These are phyloP conservation scores for Dipodascus albidus DNA, from an alignment of 805 yeast species.

Conservation along the genomic window DNA sequence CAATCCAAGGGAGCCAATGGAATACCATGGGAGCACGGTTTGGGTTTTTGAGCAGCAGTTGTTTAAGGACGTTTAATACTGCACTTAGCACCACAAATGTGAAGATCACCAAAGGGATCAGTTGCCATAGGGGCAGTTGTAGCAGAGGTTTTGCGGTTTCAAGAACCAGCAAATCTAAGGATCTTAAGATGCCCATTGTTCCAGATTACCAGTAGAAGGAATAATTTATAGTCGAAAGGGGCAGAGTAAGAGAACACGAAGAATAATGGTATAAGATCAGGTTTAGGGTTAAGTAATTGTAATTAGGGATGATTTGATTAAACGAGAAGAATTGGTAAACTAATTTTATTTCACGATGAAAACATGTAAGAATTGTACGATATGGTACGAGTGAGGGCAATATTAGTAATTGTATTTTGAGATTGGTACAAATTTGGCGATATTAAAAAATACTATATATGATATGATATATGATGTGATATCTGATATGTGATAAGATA, in stretches of 20 bases:
- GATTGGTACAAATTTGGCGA: too few species aligned
- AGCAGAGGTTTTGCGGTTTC: not conserved
- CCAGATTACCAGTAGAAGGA: not conserved
- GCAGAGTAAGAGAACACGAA: not conserved
- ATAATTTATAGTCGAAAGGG: not conserved
- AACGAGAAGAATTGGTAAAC: too few species aligned
- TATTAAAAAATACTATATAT: too few species aligned
- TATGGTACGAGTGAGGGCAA: too few species aligned
- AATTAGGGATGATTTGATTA: not conserved
- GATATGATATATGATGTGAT: too few species aligned
- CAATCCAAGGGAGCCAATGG: conserved; percentile 92
- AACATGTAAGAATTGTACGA: too few species aligned
- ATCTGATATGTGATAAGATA: too few species aligned
- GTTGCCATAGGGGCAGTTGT: conserved; percentile 13
- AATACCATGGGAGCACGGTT: conserved; percentile 87
- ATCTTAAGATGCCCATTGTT: not conserved
- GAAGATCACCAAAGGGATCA: conserved; percentile 17
- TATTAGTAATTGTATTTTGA: too few species aligned
- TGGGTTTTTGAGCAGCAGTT: conserved; percentile 25
- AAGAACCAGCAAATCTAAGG: not conserved
- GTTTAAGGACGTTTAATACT: conserved; percentile 23
- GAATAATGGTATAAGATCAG: not conserved
- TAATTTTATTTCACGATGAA: too few species aligned
- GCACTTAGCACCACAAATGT: conserved; percentile 13
- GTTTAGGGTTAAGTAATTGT: not conserved